Base-by-base conservation (phyloP, 805 yeast genomes). In the Grigorovia transvaalensis region DNA sequence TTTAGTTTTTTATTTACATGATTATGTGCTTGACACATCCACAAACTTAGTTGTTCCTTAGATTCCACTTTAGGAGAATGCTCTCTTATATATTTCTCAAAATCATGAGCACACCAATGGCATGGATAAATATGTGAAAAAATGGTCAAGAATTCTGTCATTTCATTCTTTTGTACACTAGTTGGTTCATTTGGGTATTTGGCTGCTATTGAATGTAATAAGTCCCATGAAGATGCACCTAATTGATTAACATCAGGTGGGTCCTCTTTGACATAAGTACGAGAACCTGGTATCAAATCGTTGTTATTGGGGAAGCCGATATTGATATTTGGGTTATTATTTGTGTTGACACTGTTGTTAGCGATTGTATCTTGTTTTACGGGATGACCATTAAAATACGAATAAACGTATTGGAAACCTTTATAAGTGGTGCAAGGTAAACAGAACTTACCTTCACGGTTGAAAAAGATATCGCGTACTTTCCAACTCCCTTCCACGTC, bases 11-110 rank as follows among this genome's bases (percentile, higher is more conserved):
- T 73, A 67, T 93, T 93, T 13, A 93, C 99, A 38, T 79, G 87
- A 64, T 93, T 93, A 69, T 93, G 99, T 1, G 98, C 98, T 56
- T 82, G 86, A 70, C 99, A 93, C 54, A 93, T 72, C 99, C 99
- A 93, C 59, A 68, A 73, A 1, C 97, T 95, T 61, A 93, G 79
- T 51, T 81, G 85, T 51, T 90, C 96, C 59, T 86, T 88, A 2
- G 80, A 77, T 29, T 71, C 72, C 2, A 82, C 85, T 51, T 71
- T 72, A 19, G 88, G 87, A 46, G 74, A 67, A 18, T 80, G 74
- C 38, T 69, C 67, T 50, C 69, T 70, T 29, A 88, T 73, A 66
- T 85, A 89, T 41, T 68, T 67, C 52, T 80, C 76, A 68, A 93
- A 89, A 65, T 91, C 99, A 40, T 78, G 77, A 0, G 95, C 96